Base-by-base conservation (phyloP, 2,329 filamentous ascomycete species). In the Harringtonia aguacate region DNA sequence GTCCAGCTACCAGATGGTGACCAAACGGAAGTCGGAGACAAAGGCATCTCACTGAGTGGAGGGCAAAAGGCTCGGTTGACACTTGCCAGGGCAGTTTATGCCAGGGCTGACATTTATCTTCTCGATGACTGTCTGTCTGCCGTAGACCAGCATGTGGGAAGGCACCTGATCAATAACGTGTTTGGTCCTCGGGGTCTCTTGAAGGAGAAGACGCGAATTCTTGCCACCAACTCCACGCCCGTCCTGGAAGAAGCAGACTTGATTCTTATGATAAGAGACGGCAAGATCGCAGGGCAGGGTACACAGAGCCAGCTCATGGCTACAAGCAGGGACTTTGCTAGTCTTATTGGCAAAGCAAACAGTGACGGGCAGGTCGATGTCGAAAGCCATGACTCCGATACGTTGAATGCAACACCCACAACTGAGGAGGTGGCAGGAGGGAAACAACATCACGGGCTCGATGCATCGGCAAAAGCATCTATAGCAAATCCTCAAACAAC, bases 111-210 rank as follows among this genome's bases (percentile, higher is more conserved):
- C 60, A 79, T 98, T 40, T 97, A 97, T 58, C 72, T 98, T 13
- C 72, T 98, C 10, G 92, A 98, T 53, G 92, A 98, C 59, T 85
- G 89, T 48, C 72, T 98, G 12, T 97, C 90, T 15, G 92, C 94
- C 1, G 92, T 98, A n/a, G 92, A 98, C 64, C 90, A 94, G 51
- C 92, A 98, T 58, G 92, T 98, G 46, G 92, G 92, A 39, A 77
- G 86, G 50, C 92, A 98, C 64, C 75, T 98, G 46, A 95, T 95
- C 55, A 85, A 97, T 58, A 86, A 92, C 50, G 92, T 98, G 1
- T 77, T 98, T 30, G 92, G 92, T 13, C 73, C 84, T 5, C 83
- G 81, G 49, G 92, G 92, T 52, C 69, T 98, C 8, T 72, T 98
- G 21, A 74, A 71, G 41, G 77, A 82, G 31, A 97, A 97, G 66